Conservation (phyloP, 2,329 filamentous ascomycete species). For the Microdochium nivale region DNA sequence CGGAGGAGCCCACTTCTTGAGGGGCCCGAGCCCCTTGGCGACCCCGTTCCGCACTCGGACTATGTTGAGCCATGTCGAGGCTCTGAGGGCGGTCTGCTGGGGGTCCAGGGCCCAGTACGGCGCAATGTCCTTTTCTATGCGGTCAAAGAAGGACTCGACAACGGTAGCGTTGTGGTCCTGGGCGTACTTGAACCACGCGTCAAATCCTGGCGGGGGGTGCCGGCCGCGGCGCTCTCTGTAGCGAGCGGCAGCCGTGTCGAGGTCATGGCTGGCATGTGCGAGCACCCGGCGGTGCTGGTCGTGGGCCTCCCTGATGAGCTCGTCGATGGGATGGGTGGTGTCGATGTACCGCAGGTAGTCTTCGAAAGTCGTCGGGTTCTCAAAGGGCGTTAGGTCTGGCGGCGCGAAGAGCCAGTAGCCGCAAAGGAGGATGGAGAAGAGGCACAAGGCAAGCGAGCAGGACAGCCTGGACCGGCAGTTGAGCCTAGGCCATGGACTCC, state of each 20-base stretch:
- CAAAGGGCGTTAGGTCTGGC: neutral
- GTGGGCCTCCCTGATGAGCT: neutral
- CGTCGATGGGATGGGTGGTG: neutral
- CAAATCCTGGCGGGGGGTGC: conserved; percentile 54
- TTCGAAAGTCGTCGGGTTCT: neutral
- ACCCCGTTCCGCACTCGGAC: conserved; percentile 36
- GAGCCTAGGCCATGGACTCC: neutral
- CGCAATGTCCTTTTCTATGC: conserved; percentile 52
- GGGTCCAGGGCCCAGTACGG: conserved; percentile 51
- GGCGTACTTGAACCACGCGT: conserved; percentile 48
- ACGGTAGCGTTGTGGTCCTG: conserved; percentile 39
- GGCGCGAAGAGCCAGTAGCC: neutral
- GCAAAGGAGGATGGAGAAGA: neutral
- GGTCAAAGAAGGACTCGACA: conserved; percentile 55
- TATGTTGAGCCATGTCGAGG: conserved; percentile 30
- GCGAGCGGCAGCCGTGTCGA: conserved; percentile 32
- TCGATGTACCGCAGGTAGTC: neutral
- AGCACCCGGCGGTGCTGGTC: neutral
- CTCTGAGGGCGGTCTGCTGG: conserved; percentile 25
- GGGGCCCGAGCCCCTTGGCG: conserved; percentile 24
- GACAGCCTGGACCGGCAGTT: neutral
- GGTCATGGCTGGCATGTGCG: neutral
- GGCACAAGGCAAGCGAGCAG: neutral
- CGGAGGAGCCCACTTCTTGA: conserved; percentile 27
- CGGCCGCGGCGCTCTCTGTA: conserved; percentile 49